Conservation (phyloP, 768 basidiomycete genomes). For the Phanerochaete sordida region DNA sequence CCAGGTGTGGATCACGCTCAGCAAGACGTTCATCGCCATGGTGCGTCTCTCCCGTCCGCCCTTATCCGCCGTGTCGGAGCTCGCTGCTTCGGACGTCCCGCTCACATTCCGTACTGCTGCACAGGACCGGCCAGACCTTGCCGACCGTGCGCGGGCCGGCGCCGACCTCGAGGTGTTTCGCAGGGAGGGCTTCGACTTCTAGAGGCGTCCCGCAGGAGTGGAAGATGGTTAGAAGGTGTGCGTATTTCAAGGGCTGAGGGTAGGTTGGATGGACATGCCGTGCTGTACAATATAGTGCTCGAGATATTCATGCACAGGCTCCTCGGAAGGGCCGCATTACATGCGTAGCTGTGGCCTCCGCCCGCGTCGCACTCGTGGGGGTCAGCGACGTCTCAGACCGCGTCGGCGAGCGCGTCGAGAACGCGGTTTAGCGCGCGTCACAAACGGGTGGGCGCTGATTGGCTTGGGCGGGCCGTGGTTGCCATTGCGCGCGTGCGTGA, state of each 20-base stretch:
- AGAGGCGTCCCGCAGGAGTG: neutral
- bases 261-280: neutral
- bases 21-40: slow-evolving; percentile 78
- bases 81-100: neutral
- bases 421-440: no score
- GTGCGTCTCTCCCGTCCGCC: slow-evolving; percentile 32
- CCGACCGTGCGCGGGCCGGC: slow-evolving; percentile 65
- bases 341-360: no score
- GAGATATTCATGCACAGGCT: no score
- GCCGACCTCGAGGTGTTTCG: slow-evolving; percentile 71
- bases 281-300: neutral
- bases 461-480: neutral
- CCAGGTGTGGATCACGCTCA: slow-evolving; percentile 87
- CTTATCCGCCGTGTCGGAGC: neutral
- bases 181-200: slow-evolving; percentile 88
- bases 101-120: neutral
- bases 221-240: neutral
- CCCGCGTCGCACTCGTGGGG: no score
- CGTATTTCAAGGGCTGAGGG: neutral
- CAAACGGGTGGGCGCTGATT: slow-evolving; percentile 5
- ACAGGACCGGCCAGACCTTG: slow-evolving; percentile 80
- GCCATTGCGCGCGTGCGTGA: slow-evolving; percentile 4
- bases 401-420: neutral
- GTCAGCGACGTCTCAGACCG: neutral
- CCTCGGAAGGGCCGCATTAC: no score